Evolutionary conservation across 192 early-diverging fungal species (phyloP), one percentile per base, ranked within the genome.

Genomic region (Phlyctochytrium planicorne): DNA sequence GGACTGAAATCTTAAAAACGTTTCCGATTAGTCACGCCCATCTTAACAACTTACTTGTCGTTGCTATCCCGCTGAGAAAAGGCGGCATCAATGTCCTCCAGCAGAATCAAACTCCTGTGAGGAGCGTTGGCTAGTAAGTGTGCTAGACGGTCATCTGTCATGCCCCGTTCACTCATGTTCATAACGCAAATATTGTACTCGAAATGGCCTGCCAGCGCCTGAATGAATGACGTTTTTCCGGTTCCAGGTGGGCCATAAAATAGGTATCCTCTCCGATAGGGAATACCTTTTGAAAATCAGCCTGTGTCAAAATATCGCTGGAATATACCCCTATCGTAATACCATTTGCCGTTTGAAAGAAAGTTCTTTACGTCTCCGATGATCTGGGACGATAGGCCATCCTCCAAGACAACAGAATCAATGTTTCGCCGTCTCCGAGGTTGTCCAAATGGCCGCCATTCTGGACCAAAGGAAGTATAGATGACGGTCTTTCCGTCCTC

Each of bases 401-500:
- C 70, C 34, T 73, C 72, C 57, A 85, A 66, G 2, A 85, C 80
- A 2, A 83, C 82, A 25, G 67, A 73, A 14, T 64, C 70, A 24
- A 83, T 32, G 1, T 72, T 72, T 89, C 90, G 3, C 90, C 93
- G 35, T 88, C 91, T 30, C 40, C 96, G 80, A 10, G 96, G 96
- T 66, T 92, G 80, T 2, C 96, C 96, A 82, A 98, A 97, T 1
- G 93, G 93, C 62, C 94, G 80, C 96, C 96, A 98, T 66, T 98
- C 96, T 3, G 93, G 90, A 0, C 96, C 96, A 80, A 88, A 96
- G 37, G 89, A 91, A 1, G 94, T 95, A 77, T 95, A 97, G 50
- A 98, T 84, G 30, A 98, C 96, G 1, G 93, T 97, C 63, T 95
- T 95, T 24, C 96, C 96, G 61, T 94, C 91, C 77, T 96, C 92